A percentile compares a stretch with the other conserved stretches of the same genome.
phyloP scores from a whole-genome alignment of 2,329 filamentous ascomycete genomes.

The Pseudodiploospora longispora region DNA sequence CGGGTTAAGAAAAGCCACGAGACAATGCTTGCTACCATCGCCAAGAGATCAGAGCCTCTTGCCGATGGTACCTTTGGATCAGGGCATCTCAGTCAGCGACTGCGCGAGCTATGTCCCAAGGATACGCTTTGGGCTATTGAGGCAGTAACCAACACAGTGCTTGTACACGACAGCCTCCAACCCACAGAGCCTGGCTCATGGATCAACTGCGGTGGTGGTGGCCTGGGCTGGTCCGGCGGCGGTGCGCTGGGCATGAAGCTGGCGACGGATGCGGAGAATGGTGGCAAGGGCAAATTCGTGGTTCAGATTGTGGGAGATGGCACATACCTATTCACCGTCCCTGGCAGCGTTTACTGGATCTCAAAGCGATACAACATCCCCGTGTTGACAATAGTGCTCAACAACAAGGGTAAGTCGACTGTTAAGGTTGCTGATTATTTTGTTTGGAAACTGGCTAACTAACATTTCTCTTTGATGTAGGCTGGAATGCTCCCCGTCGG shows the following conservation, averaged over 20 bases:
- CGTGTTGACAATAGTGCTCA: constrained; percentile 46
- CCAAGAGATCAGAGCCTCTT: constrained; percentile 46
- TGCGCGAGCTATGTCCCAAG: constrained; percentile 26
- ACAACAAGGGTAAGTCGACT: constrained; percentile 41
- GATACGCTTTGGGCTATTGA: constrained; percentile 69
- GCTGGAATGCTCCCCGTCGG: constrained; percentile 53
- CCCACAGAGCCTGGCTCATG: constrained; percentile 60
- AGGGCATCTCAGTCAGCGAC: constrained; percentile 26
- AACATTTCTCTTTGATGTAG: constrained; percentile 19
- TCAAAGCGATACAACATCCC: constrained; percentile 45
- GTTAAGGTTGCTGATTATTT: neutral
- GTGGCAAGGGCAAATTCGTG: constrained; percentile 40
- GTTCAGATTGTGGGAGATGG: constrained; percentile 50
- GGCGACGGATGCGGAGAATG: constrained; percentile 40
- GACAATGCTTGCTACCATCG: constrained; percentile 52
- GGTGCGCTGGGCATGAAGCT: constrained; percentile 70
- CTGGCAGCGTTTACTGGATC: constrained; percentile 49
- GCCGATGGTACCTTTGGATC: constrained; percentile 45
- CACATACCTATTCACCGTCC: constrained; percentile 48
- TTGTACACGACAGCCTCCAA: constrained; percentile 64
- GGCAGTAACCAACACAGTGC: constrained; percentile 62
- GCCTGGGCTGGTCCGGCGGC: constrained; percentile 74
- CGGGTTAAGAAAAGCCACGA: constrained; percentile 50
- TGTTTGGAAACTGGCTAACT: neutral
- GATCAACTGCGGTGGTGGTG: constrained; percentile 76